Percentiles rank a stretch among this genome's conserved stretches.
Conservation (phyloP, 306 rosid species). For the Rubus parviflorus region DNA sequence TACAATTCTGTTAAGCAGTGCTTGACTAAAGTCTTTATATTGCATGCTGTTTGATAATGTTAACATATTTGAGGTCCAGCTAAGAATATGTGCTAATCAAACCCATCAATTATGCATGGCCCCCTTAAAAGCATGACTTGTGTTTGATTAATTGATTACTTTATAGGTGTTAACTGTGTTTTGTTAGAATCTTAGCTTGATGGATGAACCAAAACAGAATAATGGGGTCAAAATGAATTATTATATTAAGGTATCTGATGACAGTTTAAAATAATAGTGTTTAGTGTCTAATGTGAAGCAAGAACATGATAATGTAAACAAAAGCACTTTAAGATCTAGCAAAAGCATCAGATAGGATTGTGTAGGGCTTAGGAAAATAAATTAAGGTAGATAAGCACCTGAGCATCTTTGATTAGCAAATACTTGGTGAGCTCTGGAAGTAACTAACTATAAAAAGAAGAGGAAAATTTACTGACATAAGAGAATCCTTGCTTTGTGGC, state of each 20-base stretch:
- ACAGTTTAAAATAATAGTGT: background rate
- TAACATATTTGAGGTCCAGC: background rate
- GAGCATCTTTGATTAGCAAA: constrained; percentile 30
- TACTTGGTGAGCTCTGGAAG: constrained; percentile 28
- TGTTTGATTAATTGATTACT: background rate
- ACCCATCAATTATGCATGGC: background rate
- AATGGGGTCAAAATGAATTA: constrained; percentile 13
- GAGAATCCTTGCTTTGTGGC: constrained; percentile 18
- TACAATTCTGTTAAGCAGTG: background rate
- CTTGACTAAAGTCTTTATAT: background rate
- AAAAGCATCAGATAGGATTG: constrained; percentile 56
- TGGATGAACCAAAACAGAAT: constrained; percentile 5
- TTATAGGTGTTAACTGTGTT: background rate
- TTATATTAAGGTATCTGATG: background rate
- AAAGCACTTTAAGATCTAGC: constrained; percentile 59
- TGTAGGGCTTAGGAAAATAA: constrained; percentile 56
- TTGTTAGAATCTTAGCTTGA: background rate
- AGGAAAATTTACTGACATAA: constrained; percentile 26
- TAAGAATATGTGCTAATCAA: background rate
- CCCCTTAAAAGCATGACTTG: background rate
- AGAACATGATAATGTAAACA: constrained; percentile 33
- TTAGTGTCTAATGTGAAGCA: background rate
- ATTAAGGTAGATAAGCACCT: constrained; percentile 38
- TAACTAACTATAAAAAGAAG: constrained; percentile 42
- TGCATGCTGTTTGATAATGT: background rate